These are phyloP conservation scores for Purshia tridentata DNA, from an alignment of 306 rosid genomes.

Conservation along the genomic window DNA sequence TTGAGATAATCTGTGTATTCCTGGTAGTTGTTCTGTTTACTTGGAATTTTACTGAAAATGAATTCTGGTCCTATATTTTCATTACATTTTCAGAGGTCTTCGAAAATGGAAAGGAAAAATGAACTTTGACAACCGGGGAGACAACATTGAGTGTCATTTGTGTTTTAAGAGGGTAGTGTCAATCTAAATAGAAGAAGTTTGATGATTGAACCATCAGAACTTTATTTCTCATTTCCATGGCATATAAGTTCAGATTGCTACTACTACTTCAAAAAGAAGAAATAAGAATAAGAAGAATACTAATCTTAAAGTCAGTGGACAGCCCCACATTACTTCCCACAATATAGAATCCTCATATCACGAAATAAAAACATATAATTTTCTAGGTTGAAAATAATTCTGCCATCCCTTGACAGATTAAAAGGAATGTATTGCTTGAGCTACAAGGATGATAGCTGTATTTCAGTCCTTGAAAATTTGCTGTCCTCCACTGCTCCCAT, in stretches of 20 bases:
- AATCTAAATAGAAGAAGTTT: too few relatives aligned
- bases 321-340: background rate
- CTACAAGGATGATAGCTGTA: conserved; percentile 22
- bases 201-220: too few relatives aligned
- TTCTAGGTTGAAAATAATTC: background rate
- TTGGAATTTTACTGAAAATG: background rate
- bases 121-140: too few relatives aligned
- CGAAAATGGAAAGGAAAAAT: background rate
- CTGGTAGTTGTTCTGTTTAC: background rate
- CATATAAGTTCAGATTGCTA: too few relatives aligned
- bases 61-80: background rate
- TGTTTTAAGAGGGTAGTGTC: too few relatives aligned
- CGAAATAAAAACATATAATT: background rate
- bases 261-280: too few relatives aligned
- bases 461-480: background rate
- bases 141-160: too few relatives aligned
- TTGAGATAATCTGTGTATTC: background rate
- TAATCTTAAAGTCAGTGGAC: background rate
- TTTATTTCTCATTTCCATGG: too few relatives aligned
- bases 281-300: too few relatives aligned
- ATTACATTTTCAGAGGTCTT: background rate
- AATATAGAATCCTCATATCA: conserved; percentile 3
- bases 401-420: background rate
- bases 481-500: background rate
- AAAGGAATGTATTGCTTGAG: conserved; percentile 25